A percentile compares a stretch with the other conserved stretches of the same genome.
These are phyloP conservation scores for Dactylonectria macrodidyma DNA, from an alignment of 2,329 filamentous ascomycete genomes.

Conservation along the genomic window DNA sequence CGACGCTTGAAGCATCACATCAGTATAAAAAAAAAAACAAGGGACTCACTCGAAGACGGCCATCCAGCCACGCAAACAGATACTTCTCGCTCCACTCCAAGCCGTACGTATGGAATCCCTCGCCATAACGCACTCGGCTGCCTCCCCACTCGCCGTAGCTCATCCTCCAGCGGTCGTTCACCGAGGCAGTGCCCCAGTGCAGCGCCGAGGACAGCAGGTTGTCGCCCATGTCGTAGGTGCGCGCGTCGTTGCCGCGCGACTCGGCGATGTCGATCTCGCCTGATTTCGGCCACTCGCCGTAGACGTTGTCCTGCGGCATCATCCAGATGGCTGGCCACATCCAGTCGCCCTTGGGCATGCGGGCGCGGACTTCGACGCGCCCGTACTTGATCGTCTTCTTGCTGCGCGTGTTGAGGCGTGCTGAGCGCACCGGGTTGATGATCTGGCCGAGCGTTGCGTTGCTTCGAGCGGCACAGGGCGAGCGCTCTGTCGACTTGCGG, in stretches of 20 bases:
- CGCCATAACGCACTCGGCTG: constrained; percentile 53
- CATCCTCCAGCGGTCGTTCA: constrained; percentile 50
- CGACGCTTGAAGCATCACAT: neutral
- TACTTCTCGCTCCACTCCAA: constrained; percentile 67
- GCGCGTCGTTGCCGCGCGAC: constrained; percentile 62
- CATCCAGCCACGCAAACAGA: constrained; percentile 66
- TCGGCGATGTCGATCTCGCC: constrained; percentile 70
- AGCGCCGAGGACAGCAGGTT: constrained; percentile 59
- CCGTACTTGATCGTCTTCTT: constrained; percentile 65
- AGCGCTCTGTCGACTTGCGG: constrained; percentile 21
- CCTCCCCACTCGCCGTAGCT: constrained; percentile 51
- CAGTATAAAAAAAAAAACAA: constrained; percentile 31
- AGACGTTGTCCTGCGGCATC: constrained; percentile 62
- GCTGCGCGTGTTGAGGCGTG: constrained; percentile 58
- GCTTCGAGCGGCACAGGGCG: constrained; percentile 55
- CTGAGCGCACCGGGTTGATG: constrained; percentile 65
- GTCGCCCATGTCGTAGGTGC: constrained; percentile 47
- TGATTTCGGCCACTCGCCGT: constrained; percentile 65
- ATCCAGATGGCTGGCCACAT: constrained; percentile 65
- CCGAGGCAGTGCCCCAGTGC: constrained; percentile 58
- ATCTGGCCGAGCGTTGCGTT: constrained; percentile 61
- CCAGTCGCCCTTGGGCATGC: constrained; percentile 68
- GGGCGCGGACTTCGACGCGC: constrained; percentile 67
- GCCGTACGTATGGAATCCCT: constrained; percentile 64
- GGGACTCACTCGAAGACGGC: constrained; percentile 55